phyloP scores from a whole-genome alignment of 371 early-diverging fungal genomes.

The Mucor saturninus region DNA sequence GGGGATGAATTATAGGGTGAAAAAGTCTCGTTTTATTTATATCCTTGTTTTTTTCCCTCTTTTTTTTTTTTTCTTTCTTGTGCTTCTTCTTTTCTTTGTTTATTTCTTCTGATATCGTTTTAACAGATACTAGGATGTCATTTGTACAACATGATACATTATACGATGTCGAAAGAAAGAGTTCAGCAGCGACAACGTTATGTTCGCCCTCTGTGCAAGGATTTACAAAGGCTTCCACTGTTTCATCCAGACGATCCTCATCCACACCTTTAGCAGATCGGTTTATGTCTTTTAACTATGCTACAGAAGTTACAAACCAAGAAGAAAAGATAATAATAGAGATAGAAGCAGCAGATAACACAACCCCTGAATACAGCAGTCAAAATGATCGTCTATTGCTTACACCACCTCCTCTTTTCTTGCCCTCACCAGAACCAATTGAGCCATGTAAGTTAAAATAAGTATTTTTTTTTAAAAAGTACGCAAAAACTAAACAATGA shows the following conservation, averaged over 20 bases:
- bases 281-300: not conserved
- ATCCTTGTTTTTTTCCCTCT: not conserved
- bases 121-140: not conserved
- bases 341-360: not conserved
- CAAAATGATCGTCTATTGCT: slow-evolving; percentile 1
- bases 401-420: slow-evolving; percentile 1
- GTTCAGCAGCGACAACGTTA: not conserved
- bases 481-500: not conserved
- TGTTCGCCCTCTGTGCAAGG: not conserved
- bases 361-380: slow-evolving; percentile 5
- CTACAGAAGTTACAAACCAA: not conserved
- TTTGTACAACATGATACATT: not conserved
- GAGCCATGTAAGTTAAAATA: not conserved
- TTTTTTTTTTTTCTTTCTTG: not conserved
- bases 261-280: slow-evolving; percentile 7
- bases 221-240: not conserved
- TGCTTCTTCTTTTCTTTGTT: not conserved
- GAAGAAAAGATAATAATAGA: slow-evolving; percentile 5
- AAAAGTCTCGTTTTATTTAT: not conserved
- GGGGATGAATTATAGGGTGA: not conserved
- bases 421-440: not conserved
- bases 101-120: not conserved
- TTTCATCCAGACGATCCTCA: not conserved
- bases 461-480: not conserved
- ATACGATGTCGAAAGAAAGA: not conserved